phyloP scores from a whole-genome alignment of 2,329 filamentous ascomycete species.

The Uncinocarpus reesii region DNA sequence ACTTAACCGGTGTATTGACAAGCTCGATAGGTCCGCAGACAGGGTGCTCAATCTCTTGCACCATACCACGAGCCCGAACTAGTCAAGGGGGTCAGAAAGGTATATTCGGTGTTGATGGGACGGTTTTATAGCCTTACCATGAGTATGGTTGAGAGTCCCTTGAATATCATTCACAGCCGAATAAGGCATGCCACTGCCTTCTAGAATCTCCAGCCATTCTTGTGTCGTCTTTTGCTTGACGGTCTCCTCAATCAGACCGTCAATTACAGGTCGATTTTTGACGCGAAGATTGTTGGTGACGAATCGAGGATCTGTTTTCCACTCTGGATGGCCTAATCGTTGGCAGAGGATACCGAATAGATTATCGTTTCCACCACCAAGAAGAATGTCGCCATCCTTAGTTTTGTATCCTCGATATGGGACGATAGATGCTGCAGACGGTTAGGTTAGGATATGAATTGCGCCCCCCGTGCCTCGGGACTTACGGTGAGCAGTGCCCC shows the following conservation, averaged over 20 bases:
- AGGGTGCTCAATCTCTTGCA: slow-evolving; percentile 74
- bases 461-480: not conserved
- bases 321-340: slow-evolving; percentile 48
- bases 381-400: slow-evolving; percentile 51
- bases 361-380: slow-evolving; percentile 55
- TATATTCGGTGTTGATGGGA: not conserved
- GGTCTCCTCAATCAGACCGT: slow-evolving; percentile 64
- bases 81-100: slow-evolving; percentile 8
- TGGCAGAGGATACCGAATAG: slow-evolving; percentile 52
- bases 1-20: slow-evolving; percentile 91
- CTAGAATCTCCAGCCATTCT: slow-evolving; percentile 77
- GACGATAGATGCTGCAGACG: slow-evolving; percentile 72
- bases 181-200: slow-evolving; percentile 89
- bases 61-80: slow-evolving; percentile 72
- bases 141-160: slow-evolving; percentile 68
- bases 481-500: slow-evolving; percentile 90
- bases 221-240: slow-evolving; percentile 68
- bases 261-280: slow-evolving; percentile 62
- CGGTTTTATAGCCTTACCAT: slow-evolving; percentile 46
- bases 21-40: slow-evolving; percentile 77
- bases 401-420: slow-evolving; percentile 77
- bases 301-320: slow-evolving; percentile 48
- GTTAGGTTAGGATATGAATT: not conserved
- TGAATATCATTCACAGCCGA: slow-evolving; percentile 91
- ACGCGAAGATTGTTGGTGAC: slow-evolving; percentile 51